These are phyloP conservation scores for Senna tora DNA, from an alignment of 306 rosid species.

Conservation along the genomic window DNA sequence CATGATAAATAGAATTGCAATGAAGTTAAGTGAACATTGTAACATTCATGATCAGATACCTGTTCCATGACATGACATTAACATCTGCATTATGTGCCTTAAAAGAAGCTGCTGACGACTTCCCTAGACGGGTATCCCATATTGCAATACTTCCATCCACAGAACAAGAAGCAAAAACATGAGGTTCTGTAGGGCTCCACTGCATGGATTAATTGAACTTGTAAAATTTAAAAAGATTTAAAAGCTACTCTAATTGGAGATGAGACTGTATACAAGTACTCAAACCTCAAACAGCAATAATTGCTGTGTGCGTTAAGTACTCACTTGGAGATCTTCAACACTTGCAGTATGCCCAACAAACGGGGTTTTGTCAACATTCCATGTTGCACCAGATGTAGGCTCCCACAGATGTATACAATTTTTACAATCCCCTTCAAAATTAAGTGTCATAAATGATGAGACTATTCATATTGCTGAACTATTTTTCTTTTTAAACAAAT, in stretches of 20 bases:
- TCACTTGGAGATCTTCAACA: constrained; percentile 93
- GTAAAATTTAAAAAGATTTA: constrained; percentile 22
- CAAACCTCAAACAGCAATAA: constrained; percentile 36
- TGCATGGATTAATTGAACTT: constrained; percentile 46
- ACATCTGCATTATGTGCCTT: constrained; percentile 94
- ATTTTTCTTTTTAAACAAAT: constrained; percentile 22
- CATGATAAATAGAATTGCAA: constrained; percentile 9
- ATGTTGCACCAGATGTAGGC: constrained; percentile 72
- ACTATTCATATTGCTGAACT: constrained; percentile 13
- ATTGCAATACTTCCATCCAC: constrained; percentile 82
- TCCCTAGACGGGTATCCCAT: constrained; percentile 86
- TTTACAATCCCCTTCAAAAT: constrained; percentile 80
- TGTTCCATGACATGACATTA: constrained; percentile 97
- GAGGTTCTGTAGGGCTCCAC: constrained; percentile 93
- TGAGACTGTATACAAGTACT: constrained; percentile 8
- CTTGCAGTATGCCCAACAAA: constrained; percentile 79
- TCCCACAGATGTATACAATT: constrained; percentile 82
- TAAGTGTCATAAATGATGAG: constrained; percentile 16
- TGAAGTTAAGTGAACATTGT: constrained; percentile 13
- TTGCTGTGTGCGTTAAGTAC: constrained; percentile 23
- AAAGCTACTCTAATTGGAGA: constrained; percentile 11
- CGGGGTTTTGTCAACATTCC: constrained; percentile 74
- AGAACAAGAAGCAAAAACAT: constrained; percentile 88
- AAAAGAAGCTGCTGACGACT: constrained; percentile 55
- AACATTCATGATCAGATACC: constrained; percentile 47